Conservation (phyloP, 306 rosid genomes). For the Betula pendula region DNA sequence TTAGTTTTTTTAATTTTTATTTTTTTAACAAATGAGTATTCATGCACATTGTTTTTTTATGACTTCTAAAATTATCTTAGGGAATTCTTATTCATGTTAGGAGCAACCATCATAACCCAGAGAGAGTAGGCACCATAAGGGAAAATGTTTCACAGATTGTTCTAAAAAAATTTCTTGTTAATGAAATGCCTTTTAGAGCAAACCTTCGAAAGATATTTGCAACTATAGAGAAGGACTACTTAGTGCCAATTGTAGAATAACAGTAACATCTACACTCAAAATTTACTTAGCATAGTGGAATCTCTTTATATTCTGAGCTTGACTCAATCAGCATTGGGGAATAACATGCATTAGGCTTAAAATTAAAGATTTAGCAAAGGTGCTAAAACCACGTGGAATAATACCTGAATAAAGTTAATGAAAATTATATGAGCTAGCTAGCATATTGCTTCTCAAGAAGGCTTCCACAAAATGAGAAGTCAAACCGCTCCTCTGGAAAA, state of each 20-base stretch:
- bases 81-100: too few species aligned
- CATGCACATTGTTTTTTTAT: not conserved
- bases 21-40: too few species aligned
- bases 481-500: conserved; percentile 91
- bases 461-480: conserved; percentile 80
- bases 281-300: not conserved
- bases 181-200: not conserved
- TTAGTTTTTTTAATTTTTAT: too few species aligned
- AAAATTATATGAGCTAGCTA: conserved; percentile 43
- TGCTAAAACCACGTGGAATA: not conserved
- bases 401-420: not conserved
- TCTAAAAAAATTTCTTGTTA: not conserved
- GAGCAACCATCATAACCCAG: too few species aligned
- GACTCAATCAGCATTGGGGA: not conserved
- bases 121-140: not conserved
- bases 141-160: not conserved
- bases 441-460: conserved; percentile 90
- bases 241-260: not conserved
- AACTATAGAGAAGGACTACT: not conserved
- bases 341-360: not conserved
- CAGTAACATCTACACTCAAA: too few species aligned
- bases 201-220: not conserved
- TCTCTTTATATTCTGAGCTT: not conserved
- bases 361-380: not conserved
- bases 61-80: not conserved